Conservation (phyloP, 2,329 filamentous ascomycete species). For the Aspergillus piperis region DNA sequence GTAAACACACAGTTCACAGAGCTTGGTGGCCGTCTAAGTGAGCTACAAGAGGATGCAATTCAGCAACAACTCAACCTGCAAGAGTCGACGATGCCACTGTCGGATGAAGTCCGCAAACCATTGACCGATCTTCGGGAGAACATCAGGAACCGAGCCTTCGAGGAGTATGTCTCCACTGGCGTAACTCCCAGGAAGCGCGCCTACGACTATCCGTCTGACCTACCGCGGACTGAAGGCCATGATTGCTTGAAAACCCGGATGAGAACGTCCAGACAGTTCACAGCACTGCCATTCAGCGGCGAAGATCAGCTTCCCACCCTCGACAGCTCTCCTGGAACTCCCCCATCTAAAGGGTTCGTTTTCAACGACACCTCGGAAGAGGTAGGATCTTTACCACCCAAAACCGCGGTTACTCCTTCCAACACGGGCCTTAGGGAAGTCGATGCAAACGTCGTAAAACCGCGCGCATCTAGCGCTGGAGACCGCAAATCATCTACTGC, state of each 20-base stretch:
- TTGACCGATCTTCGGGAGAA: slow-evolving; percentile 70
- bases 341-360: slow-evolving; percentile 54
- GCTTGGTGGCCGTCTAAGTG: slow-evolving; percentile 67
- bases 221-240: slow-evolving; percentile 73
- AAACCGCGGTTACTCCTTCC: slow-evolving; percentile 34
- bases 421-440: slow-evolving; percentile 53
- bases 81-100: slow-evolving; percentile 63
- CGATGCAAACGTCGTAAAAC: slow-evolving; percentile 51
- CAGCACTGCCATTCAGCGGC: slow-evolving; percentile 33
- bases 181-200: slow-evolving; percentile 77
- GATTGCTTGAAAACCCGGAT: slow-evolving; percentile 58
- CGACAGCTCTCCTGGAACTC: slow-evolving; percentile 32
- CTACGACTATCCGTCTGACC: slow-evolving; percentile 76
- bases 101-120: slow-evolving; percentile 63
- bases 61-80: slow-evolving; percentile 60
- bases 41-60: slow-evolving; percentile 68
- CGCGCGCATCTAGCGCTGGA: slow-evolving; percentile 25
- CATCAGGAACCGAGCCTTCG: slow-evolving; percentile 65
- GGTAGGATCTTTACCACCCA: slow-evolving; percentile 35
- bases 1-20: slow-evolving; percentile 70
- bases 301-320: slow-evolving; percentile 26
- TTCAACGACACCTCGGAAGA: slow-evolving; percentile 52
- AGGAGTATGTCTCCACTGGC: slow-evolving; percentile 83
- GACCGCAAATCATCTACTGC: slow-evolving; percentile 18
- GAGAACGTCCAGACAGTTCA: slow-evolving; percentile 44